Conservation (phyloP, 2,329 filamentous ascomycete species). For the Diaporthe ampelina region DNA sequence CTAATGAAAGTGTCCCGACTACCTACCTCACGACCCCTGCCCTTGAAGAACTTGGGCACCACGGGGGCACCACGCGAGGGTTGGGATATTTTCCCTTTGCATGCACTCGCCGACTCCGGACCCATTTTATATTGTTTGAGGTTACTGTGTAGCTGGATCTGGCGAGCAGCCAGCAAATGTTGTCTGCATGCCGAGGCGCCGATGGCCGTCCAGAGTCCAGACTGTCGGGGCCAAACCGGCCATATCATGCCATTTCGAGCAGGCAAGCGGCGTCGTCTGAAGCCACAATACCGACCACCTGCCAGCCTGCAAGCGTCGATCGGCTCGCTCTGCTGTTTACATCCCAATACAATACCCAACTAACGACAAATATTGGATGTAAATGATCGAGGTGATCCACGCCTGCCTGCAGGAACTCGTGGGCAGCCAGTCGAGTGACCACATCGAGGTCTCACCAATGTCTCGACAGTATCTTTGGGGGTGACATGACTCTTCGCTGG, state of each 20-base stretch:
- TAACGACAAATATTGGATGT: background rate
- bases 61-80: slow-evolving; percentile 1
- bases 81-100: slow-evolving; percentile 2
- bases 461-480: background rate
- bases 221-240: background rate
- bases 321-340: too few species aligned
- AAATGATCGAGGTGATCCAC: background rate
- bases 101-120: background rate
- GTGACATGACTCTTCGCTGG: slow-evolving; percentile 18
- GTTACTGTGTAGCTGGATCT: slow-evolving; percentile 4
- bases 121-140: slow-evolving; percentile 7
- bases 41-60: slow-evolving; percentile 2
- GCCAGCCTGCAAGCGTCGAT: background rate
- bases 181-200: slow-evolving; percentile 12
- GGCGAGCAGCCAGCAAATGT: background rate
- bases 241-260: slow-evolving; percentile 14
- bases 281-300: background rate
- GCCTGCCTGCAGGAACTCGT: background rate
- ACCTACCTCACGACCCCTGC: background rate
- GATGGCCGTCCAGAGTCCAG: background rate
- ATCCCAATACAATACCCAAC: background rate
- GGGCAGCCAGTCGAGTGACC: background rate
- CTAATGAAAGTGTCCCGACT: background rate
- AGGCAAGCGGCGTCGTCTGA: background rate
- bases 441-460: background rate